Evolutionary conservation across 169 alveolate genomes (phyloP), one percentile per base, ranked within the genome.

Genomic region (Babesia ovis): DNA sequence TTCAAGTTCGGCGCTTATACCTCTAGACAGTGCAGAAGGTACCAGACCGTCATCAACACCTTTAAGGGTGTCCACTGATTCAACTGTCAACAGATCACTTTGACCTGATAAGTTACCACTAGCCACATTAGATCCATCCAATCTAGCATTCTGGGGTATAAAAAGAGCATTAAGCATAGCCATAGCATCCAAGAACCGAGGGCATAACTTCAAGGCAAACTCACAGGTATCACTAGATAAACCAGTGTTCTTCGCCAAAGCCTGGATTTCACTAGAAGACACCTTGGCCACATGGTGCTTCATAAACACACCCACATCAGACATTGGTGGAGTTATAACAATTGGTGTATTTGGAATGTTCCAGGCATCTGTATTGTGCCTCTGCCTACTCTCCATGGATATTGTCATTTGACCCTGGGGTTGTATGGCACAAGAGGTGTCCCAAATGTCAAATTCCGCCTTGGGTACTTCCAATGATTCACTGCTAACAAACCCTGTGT

Each of bases 401-500:
- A 77, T 59, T n/a, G 68, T 53, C 61, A 77, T 68, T 73, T 57
- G 71, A 9, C 69, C 64, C 23, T 77, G 76, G 25, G 79, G 72
- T 32, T 61, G 67, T n/a, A 73, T 54, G n/a, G 76, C 67, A 12
- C 37, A 73, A 9, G 71, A 54, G 12, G 59, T 34, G 55, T 80
- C 83, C 88, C 88, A 80, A 23, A 80, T 68, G 77, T 80, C 88
- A 39, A 80, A 57, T 16, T 80, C 88, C 12, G 67, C 67, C 61
- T 43, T 68, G 23, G 60, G 73, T 9, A 80, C 41, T 37, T 80
- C 84, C 34, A 80, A 18, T 27, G 57, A 29, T 27, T 42, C 66
- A 23, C 83, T 67, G 18, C 42, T 58, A 27, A 80, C 57, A 60
- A 89, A 84, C 14, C 89, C 89, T 8, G 93, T 85, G 62, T 89